These are phyloP conservation scores for Talaromyces islandicus DNA, from an alignment of 2,329 filamentous ascomycete genomes.

Conservation along the genomic window DNA sequence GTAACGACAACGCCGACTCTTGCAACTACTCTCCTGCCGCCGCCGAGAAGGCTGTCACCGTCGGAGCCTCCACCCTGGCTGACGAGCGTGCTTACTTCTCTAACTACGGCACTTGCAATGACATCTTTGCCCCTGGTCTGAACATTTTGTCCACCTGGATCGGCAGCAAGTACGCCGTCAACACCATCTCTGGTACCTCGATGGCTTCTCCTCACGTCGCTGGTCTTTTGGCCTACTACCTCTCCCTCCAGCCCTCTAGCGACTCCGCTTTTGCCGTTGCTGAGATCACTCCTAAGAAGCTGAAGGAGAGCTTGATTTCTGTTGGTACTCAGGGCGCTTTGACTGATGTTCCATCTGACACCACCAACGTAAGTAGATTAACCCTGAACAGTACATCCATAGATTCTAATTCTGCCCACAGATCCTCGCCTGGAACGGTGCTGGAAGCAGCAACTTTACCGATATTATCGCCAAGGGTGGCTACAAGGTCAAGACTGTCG, in stretches of 20 bases:
- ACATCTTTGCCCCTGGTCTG: conserved; percentile 96
- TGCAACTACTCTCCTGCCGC: conserved; percentile 99
- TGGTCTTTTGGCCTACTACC: conserved; percentile 94
- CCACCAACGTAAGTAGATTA: conserved; percentile 62
- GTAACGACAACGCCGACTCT: conserved; percentile 97
- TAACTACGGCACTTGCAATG: conserved; percentile 99
- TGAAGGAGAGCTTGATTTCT: conserved; percentile 81
- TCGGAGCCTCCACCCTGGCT: conserved; percentile 86
- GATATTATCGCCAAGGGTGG: conserved; percentile 69
- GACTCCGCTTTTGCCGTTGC: conserved; percentile 90
- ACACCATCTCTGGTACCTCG: conserved; percentile 98
- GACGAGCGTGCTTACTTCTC: conserved; percentile 99
- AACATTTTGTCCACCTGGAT: conserved; percentile 99
- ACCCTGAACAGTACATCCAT: background rate
- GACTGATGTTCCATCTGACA: conserved; percentile 74
- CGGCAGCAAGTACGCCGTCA: conserved; percentile 89
- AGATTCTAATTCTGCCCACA: conserved; percentile 25
- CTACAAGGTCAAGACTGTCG: conserved; percentile 52
- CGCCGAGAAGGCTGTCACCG: conserved; percentile 84
- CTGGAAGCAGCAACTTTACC: conserved; percentile 85
- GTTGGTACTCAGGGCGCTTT: conserved; percentile 76
- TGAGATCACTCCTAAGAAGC: conserved; percentile 83
- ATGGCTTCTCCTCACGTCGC: conserved; percentile 98
- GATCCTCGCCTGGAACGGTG: conserved; percentile 97
- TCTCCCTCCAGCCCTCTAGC: conserved; percentile 85